These are phyloP conservation scores for Zymoseptoria tritici DNA, from an alignment of 2,329 filamentous ascomycete genomes.

Conservation along the genomic window DNA sequence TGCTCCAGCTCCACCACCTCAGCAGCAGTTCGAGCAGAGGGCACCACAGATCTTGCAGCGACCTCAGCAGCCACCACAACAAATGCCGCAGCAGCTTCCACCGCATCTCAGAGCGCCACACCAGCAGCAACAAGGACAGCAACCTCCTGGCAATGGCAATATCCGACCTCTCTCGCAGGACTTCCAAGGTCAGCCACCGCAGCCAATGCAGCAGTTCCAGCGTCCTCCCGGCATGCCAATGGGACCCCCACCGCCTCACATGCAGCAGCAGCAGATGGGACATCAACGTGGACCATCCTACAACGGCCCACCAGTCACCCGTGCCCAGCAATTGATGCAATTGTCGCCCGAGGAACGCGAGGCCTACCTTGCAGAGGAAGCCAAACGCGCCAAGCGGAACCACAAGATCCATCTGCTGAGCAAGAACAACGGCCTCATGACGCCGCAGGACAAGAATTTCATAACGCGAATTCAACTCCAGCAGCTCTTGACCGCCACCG, in stretches of 20 bases:
- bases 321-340: slow-evolving; percentile 66
- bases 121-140: slow-evolving; percentile 34
- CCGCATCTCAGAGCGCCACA: slow-evolving; percentile 25
- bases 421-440: slow-evolving; percentile 96
- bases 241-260: slow-evolving; percentile 17
- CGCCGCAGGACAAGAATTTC: slow-evolving; percentile 98
- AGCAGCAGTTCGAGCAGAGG: slow-evolving; percentile 19
- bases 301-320: slow-evolving; percentile 49
- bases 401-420: slow-evolving; percentile 94
- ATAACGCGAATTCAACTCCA: slow-evolving; percentile 96
- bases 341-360: slow-evolving; percentile 78
- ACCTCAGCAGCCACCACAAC: slow-evolving; percentile 34
- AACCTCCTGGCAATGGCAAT: slow-evolving; percentile 17
- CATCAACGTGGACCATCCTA: slow-evolving; percentile 43
- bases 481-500: slow-evolving; percentile 87
- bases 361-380: slow-evolving; percentile 80
- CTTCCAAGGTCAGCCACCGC: slow-evolving; percentile 21
- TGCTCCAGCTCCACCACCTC: slow-evolving; percentile 13
- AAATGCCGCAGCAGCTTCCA: slow-evolving; percentile 26
- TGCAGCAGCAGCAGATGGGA: slow-evolving; percentile 23
- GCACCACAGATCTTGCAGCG: slow-evolving; percentile 43
- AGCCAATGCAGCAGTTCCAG: slow-evolving; percentile 20
- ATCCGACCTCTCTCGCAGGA: slow-evolving; percentile 18
- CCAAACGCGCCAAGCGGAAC: slow-evolving; percentile 90
- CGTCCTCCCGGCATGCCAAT: slow-evolving; percentile 16